phyloP scores from a whole-genome alignment of 1,139 yeast genomes.

The Lodderomyces oxycetoniae region DNA sequence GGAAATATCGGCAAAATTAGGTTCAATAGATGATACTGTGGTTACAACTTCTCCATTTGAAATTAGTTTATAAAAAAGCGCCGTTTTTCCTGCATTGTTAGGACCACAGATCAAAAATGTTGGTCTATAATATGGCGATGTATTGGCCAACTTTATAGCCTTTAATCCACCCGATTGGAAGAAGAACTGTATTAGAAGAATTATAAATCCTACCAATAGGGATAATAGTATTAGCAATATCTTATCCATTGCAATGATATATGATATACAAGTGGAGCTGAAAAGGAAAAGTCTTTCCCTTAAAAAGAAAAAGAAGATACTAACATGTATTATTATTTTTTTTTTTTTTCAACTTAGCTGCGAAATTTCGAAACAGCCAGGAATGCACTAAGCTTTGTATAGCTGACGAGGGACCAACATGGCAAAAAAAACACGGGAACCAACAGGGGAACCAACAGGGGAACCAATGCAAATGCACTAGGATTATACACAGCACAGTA shows the following conservation, averaged over 20 bases:
- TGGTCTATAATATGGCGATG: slow-evolving; percentile 30
- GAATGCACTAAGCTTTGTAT: too few species aligned
- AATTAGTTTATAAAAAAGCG: slow-evolving; percentile 42
- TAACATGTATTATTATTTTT: too few species aligned
- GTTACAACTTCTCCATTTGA: slow-evolving; percentile 16
- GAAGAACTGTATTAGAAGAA: slow-evolving; percentile 22
- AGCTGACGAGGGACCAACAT: too few species aligned
- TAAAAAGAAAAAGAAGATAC: too few species aligned
- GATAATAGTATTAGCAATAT: slow-evolving; percentile 22
- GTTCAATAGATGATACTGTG: slow-evolving; percentile 45
- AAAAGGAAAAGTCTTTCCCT: too few species aligned
- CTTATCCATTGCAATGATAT: slow-evolving; percentile 22
- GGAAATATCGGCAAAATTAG: slow-evolving; percentile 26
- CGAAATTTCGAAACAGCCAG: too few species aligned
- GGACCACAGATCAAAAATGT: slow-evolving; percentile 72
- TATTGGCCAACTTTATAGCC: slow-evolving; percentile 16
- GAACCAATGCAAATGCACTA: too few species aligned
- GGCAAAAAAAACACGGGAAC: too few species aligned
- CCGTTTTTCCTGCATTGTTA: slow-evolving; percentile 71
- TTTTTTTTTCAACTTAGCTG: too few species aligned
- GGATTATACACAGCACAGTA: too few species aligned
- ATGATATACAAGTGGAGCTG: too few species aligned
- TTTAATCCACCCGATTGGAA: slow-evolving; percentile 22
- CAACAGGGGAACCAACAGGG: too few species aligned
- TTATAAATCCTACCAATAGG: slow-evolving; percentile 21